Evolutionary conservation across 257 asterid species (phyloP).

Genomic region (Apocynum venetum): DNA sequence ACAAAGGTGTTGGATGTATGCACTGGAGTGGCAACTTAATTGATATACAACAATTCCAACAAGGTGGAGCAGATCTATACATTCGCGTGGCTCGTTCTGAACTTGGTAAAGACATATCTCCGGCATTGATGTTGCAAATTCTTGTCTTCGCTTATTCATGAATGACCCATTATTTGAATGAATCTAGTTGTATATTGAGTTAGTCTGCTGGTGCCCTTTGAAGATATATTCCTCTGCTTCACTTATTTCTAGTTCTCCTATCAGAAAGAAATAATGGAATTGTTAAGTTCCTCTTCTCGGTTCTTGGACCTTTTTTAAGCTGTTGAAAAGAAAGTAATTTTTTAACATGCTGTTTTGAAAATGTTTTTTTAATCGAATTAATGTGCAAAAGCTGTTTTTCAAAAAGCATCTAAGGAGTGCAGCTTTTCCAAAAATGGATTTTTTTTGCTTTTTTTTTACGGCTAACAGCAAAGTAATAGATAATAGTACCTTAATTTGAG

Average conservation of each 20-base stretch:
- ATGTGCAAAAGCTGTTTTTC: no score
- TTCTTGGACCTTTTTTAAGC: no score
- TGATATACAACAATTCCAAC: constrained; percentile 35
- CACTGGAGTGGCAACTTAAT: constrained; percentile 28
- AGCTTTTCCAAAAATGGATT: neutral
- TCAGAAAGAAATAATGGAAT: neutral
- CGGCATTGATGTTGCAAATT: neutral
- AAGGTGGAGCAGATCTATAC: constrained; percentile 36
- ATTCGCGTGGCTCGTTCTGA: constrained; percentile 50
- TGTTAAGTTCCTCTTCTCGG: no score
- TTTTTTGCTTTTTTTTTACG: no score
- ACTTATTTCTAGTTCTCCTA: neutral
- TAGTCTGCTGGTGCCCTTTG: neutral
- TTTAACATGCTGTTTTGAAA: neutral
- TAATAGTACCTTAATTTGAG: neutral
- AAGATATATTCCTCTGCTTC: neutral
- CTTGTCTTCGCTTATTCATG: neutral
- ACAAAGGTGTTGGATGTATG: constrained; percentile 29
- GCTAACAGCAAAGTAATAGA: no score
- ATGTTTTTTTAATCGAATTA: no score
- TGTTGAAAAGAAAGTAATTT: no score
- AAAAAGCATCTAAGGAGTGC: neutral
- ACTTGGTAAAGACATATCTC: constrained; percentile 30
- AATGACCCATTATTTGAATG: neutral
- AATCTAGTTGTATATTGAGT: neutral